Evolutionary conservation across 257 asterid genomes (phyloP), one percentile per base, ranked within the genome.

Genomic region (Przewalskia tangutica): DNA sequence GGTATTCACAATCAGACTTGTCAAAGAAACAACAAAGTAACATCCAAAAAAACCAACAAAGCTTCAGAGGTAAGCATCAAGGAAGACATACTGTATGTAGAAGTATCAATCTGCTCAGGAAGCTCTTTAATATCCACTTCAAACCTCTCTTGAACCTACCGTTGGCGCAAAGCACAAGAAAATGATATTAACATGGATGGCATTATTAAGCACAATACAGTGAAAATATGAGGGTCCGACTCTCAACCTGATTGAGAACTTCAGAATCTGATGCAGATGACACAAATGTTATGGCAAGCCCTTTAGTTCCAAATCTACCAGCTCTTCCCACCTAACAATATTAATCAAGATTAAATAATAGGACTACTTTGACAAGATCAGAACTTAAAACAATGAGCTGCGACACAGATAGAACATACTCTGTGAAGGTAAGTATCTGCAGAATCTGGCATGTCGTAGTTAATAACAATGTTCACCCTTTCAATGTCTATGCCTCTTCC

Each of bases 391-490:
- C 34, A 23, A 16, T 58, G 48, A 76, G 44, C 50, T 20, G 32
- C 77, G 48, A 53, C 48, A 11, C 40, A 63, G 56, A 48, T 14
- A 38, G 71, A 40, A 66, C 84, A 53, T 83, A 94, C 97, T 97
- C 98, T 91, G 86, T 94, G 98, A 80, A 94, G 90, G 76, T 94
- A 93, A 50, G 97, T 94, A 85, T 91, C 98, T 0, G 98, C 97
- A 42, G 98, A 94, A 82, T 94, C 97, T 5, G 98, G 98, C 98
- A 94, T 94, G 86, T 94, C 98, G 84, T 94, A 94, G 87, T 94
- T 94, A 27, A 94, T 91, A 68, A 94, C 98, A 77, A 94, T 94
- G 91, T 94, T 94, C 11, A 94, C 98, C 62, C 98, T 88, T 85
- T 94, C 98, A 60, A 94, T 94, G 85, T 94, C 98, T 42, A 93